Conservation (phyloP, 495 filamentous ascomycete genomes). For the Trichoderma virens region DNA sequence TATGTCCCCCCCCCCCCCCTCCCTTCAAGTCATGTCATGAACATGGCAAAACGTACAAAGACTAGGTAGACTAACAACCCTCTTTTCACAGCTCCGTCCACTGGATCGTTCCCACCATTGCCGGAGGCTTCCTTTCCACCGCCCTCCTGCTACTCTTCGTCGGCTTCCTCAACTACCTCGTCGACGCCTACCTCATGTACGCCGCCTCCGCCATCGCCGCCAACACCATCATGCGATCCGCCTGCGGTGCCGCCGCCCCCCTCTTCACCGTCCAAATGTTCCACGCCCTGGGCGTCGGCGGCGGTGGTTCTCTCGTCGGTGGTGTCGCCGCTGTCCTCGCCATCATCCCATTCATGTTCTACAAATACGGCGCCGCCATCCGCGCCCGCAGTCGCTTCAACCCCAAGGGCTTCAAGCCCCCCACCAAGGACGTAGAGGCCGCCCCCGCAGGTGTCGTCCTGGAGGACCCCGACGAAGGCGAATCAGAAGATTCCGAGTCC, state of each 20-base stretch:
- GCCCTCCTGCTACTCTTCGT: slow-evolving; percentile 33
- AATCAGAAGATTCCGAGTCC: background rate
- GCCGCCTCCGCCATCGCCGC: slow-evolving; percentile 61
- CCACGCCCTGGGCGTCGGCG: slow-evolving; percentile 36
- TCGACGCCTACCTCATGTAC: slow-evolving; percentile 62
- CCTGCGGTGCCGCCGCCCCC: slow-evolving; percentile 52
- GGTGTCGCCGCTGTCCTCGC: slow-evolving; percentile 36
- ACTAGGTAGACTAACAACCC: slow-evolving; percentile 11
- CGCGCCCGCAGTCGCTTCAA: slow-evolving; percentile 27
- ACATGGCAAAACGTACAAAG: slow-evolving; percentile 5
- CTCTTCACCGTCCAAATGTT: slow-evolving; percentile 64
- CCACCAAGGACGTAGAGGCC: background rate
- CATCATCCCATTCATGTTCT: slow-evolving; percentile 44
- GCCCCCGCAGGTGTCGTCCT: background rate
- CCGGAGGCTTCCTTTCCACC: slow-evolving; percentile 28
- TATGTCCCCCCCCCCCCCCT: slow-evolving; percentile 6
- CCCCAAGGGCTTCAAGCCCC: background rate
- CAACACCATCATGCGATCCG: slow-evolving; percentile 48
- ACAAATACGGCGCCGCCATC: slow-evolving; percentile 41
- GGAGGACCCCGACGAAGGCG: background rate
- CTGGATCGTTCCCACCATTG: slow-evolving; percentile 42
- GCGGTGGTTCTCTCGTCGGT: slow-evolving; percentile 40
- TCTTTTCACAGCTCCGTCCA: slow-evolving; percentile 20
- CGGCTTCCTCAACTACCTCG: slow-evolving; percentile 58
- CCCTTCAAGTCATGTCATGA: slow-evolving; percentile 1